Percentiles rank a stretch among this genome's conserved stretches.
phyloP scores from a whole-genome alignment of 148 eudicot genomes.

The Nyssa sinensis region DNA sequence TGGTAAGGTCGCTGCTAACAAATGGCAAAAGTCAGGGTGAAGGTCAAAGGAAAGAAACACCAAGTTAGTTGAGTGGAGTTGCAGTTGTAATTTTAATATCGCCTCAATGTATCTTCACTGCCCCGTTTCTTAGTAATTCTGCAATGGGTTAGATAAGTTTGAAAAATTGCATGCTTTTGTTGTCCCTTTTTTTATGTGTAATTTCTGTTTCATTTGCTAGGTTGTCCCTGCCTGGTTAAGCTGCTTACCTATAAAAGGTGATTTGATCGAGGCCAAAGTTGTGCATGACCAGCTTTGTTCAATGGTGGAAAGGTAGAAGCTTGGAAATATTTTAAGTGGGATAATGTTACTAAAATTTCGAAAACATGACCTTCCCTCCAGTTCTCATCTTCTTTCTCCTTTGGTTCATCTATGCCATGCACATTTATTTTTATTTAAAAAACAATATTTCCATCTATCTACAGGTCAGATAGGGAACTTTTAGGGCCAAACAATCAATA shows the following conservation, averaged over 20 bases:
- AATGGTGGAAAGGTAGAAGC: constrained; percentile 72
- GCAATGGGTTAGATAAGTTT: too few relatives aligned
- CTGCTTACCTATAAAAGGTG: constrained; percentile 69
- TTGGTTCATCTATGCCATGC: not conserved
- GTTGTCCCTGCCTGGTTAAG: constrained; percentile 72
- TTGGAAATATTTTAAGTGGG: not conserved
- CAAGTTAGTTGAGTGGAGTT: too few relatives aligned
- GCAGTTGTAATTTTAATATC: too few relatives aligned
- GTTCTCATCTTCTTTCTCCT: not conserved
- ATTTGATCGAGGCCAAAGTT: constrained; percentile 72
- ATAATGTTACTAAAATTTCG: too few relatives aligned
- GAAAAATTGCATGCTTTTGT: not conserved
- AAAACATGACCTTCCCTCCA: not conserved
- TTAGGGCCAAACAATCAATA: constrained; percentile 74
- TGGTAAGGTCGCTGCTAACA: too few relatives aligned
- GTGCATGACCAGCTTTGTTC: constrained; percentile 79
- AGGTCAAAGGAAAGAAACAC: too few relatives aligned
- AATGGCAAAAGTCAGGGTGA: too few relatives aligned
- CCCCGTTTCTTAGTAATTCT: too few relatives aligned
- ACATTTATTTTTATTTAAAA: not conserved
- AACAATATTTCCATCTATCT: constrained; percentile 1
- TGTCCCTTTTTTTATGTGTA: not conserved
- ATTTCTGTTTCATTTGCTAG: constrained; percentile 28
- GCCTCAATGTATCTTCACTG: not conserved
- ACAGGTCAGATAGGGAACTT: constrained; percentile 75